Evolutionary conservation across 2,329 filamentous ascomycete species (phyloP).

Genomic region (Neonectria magnoliae): DNA sequence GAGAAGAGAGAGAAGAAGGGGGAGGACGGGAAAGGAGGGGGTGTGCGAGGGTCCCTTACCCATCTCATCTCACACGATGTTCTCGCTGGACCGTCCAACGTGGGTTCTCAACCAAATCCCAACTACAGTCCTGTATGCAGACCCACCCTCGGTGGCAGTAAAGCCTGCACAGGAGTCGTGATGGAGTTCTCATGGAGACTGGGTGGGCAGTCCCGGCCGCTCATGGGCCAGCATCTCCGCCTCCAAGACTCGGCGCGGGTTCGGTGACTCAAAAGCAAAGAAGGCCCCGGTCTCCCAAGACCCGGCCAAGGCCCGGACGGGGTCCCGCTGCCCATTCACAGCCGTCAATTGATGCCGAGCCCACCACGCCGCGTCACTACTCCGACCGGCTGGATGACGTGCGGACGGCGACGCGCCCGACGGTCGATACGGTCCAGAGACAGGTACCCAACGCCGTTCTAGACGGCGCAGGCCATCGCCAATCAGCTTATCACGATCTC

Average conservation of each 20-base stretch:
- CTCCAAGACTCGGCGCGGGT: slow-evolving; percentile 33
- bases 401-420: slow-evolving; percentile 27
- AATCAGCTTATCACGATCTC: slow-evolving; percentile 20
- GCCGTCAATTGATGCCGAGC: slow-evolving; percentile 35
- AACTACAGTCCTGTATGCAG: slow-evolving; percentile 20
- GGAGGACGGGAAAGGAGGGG: slow-evolving; percentile 12
- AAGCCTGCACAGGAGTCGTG: background rate
- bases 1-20: background rate
- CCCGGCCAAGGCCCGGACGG: slow-evolving; percentile 35
- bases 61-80: background rate
- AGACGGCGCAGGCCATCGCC: slow-evolving; percentile 25
- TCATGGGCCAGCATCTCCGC: slow-evolving; percentile 23
- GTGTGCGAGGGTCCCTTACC: slow-evolving; percentile 13
- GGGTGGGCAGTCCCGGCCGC: slow-evolving; percentile 6
- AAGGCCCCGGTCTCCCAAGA: slow-evolving; percentile 33
- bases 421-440: slow-evolving; percentile 24
- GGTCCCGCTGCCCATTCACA: slow-evolving; percentile 26
- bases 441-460: slow-evolving; percentile 25
- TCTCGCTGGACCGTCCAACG: slow-evolving; percentile 30
- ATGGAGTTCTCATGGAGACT: slow-evolving; percentile 25
- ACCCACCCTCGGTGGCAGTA: slow-evolving; percentile 33
- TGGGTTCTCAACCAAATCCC: slow-evolving; percentile 34
- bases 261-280: slow-evolving; percentile 28
- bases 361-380: slow-evolving; percentile 43
- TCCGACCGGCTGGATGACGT: slow-evolving; percentile 37